Conservation (phyloP, 2,329 filamentous ascomycete species). For the Penicillium sp. region DNA sequence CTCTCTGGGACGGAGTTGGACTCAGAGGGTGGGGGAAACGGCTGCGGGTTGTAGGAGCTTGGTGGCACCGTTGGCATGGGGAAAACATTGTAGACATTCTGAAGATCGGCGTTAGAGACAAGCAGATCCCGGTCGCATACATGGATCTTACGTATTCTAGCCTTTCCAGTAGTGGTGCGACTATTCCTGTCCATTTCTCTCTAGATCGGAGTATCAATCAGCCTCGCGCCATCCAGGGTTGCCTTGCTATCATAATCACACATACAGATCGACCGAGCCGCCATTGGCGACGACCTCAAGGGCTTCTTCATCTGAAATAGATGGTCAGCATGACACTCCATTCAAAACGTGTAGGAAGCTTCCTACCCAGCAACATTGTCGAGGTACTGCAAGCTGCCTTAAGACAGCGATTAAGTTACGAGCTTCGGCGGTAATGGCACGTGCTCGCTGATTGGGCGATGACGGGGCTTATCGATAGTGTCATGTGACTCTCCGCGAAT, state of each 20-base stretch:
- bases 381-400: conserved; percentile 20
- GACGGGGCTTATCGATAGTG: conserved; percentile 28
- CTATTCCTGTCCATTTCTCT: conserved; percentile 69
- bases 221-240: conserved; percentile 24
- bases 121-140: neutral
- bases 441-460: conserved; percentile 23
- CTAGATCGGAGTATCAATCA: conserved; percentile 52
- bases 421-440: conserved; percentile 18
- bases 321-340: conserved; percentile 10
- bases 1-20: conserved; percentile 34
- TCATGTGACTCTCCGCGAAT: conserved; percentile 30
- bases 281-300: conserved; percentile 61
- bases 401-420: conserved; percentile 19
- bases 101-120: conserved; percentile 12
- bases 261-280: conserved; percentile 63
- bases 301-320: conserved; percentile 52
- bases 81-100: conserved; percentile 79
- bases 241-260: conserved; percentile 10
- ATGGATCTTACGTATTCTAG: conserved; percentile 63
- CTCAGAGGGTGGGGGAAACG: conserved; percentile 33
- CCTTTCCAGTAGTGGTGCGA: conserved; percentile 66
- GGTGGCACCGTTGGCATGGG: conserved; percentile 65
- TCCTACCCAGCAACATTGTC: conserved; percentile 41
- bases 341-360: neutral
- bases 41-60: conserved; percentile 27